Conservation (phyloP, 495 filamentous ascomycete genomes). For the Penicillium psychrofluorescens region DNA sequence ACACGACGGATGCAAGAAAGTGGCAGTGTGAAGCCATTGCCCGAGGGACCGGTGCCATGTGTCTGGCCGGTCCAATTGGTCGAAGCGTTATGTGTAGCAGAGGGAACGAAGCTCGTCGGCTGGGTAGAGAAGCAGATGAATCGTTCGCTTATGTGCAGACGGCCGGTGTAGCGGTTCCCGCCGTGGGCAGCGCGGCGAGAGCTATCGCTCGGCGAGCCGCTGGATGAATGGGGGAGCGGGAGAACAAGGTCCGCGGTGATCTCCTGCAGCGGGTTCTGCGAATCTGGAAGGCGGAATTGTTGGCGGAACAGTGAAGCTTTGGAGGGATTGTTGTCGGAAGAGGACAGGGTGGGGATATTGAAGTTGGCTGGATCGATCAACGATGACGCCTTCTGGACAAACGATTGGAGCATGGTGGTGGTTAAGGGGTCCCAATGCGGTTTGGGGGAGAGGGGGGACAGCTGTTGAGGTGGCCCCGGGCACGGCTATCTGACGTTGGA, state of each 20-base stretch:
- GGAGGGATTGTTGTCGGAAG: slow-evolving; percentile 70
- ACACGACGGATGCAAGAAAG: slow-evolving; percentile 86
- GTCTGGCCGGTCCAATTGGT: slow-evolving; percentile 81
- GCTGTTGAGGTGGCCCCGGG: background rate
- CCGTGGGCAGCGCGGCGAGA: slow-evolving; percentile 48
- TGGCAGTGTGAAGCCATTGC: slow-evolving; percentile 95
- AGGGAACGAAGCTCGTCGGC: slow-evolving; percentile 74
- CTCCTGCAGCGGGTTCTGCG: slow-evolving; percentile 86
- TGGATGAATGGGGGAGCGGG: slow-evolving; percentile 46
- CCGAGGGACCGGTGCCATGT: slow-evolving; percentile 83
- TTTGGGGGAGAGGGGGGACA: background rate
- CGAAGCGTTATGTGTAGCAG: slow-evolving; percentile 66
- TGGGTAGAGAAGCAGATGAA: slow-evolving; percentile 96
- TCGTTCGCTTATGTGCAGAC: slow-evolving; percentile 86
- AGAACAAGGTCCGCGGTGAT: slow-evolving; percentile 93
- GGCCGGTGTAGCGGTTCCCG: slow-evolving; percentile 85
- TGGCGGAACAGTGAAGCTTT: slow-evolving; percentile 90
- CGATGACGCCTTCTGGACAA: slow-evolving; percentile 92
- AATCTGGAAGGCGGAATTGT: slow-evolving; percentile 90
- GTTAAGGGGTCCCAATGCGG: background rate
- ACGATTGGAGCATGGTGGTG: slow-evolving; percentile 62
- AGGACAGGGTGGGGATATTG: slow-evolving; percentile 52
- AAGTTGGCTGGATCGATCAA: slow-evolving; percentile 78
- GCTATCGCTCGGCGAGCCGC: slow-evolving; percentile 38
- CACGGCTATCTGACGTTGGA: slow-evolving; percentile 16